Conservation (phyloP, 2,329 filamentous ascomycete genomes). For the Fusarium neocosmosporiellum region DNA sequence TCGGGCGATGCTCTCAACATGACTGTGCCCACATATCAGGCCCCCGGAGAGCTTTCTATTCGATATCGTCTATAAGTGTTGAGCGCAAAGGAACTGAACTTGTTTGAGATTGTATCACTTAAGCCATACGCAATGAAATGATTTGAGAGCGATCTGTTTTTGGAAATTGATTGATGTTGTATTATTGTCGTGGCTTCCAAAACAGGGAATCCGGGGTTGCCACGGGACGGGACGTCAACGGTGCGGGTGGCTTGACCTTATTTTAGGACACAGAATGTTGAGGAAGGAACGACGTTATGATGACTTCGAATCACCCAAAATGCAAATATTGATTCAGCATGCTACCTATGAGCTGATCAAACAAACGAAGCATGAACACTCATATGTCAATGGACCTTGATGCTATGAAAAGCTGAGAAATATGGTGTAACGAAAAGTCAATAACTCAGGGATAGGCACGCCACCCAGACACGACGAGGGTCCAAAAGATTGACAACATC, state of each 20-base stretch:
- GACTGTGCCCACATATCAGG: conserved; percentile 75
- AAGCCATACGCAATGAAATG: not conserved
- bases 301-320: not conserved
- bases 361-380: not conserved
- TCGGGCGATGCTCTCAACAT: conserved; percentile 79
- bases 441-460: too few relatives aligned
- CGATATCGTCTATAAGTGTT: conserved; percentile 53
- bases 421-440: not conserved
- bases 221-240: not conserved
- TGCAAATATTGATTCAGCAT: not conserved
- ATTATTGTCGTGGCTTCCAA: not conserved
- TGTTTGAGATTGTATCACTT: not conserved
- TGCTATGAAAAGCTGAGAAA: not conserved
- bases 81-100: not conserved
- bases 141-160: not conserved
- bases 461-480: too few relatives aligned
- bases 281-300: not conserved
- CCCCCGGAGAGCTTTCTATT: conserved; percentile 60
- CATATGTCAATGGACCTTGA: too few relatives aligned
- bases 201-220: not conserved
- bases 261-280: not conserved
- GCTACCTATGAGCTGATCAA: not conserved
- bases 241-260: not conserved
- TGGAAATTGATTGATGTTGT: not conserved
- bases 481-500: not conserved